Evolutionary conservation across 495 filamentous ascomycete genomes (phyloP).

Genomic region (Penicillium turbatum): DNA sequence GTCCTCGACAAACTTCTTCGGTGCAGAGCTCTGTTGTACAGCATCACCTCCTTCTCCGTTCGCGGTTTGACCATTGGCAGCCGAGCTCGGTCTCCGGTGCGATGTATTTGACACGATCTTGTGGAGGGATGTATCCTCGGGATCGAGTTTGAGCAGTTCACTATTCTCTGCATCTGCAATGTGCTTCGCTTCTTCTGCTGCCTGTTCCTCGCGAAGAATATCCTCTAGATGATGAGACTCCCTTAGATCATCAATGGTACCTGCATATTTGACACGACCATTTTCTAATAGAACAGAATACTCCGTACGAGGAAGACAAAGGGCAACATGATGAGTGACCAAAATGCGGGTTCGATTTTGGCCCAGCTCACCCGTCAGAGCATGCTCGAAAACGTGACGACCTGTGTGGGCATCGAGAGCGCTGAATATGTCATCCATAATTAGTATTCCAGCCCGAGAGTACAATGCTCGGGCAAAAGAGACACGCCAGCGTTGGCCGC

Average conservation of each 20-base stretch:
- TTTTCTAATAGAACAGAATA: slow-evolving; percentile 67
- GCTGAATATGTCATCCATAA: slow-evolving; percentile 85
- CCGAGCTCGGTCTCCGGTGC: slow-evolving; percentile 34
- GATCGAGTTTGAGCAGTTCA: slow-evolving; percentile 1
- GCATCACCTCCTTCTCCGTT: slow-evolving; percentile 22
- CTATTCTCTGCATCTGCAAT: background rate
- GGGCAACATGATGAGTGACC: slow-evolving; percentile 76
- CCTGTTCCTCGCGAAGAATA: slow-evolving; percentile 21
- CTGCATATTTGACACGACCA: slow-evolving; percentile 41
- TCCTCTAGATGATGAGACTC: slow-evolving; percentile 24
- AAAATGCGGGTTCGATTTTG: slow-evolving; percentile 70
- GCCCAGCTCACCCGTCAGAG: slow-evolving; percentile 64
- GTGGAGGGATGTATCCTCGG: slow-evolving; percentile 19
- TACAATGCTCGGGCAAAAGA: slow-evolving; percentile 77
- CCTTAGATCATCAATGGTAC: slow-evolving; percentile 23
- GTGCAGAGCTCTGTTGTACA: slow-evolving; percentile 34
- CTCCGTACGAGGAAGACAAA: slow-evolving; percentile 64
- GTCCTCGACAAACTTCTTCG: slow-evolving; percentile 70
- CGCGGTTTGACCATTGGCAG: slow-evolving; percentile 27
- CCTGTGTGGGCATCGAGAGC: slow-evolving; percentile 67
- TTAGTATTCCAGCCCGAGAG: slow-evolving; percentile 70
- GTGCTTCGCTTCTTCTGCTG: slow-evolving; percentile 4
- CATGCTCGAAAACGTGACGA: slow-evolving; percentile 69
- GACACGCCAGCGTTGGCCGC: slow-evolving; percentile 79
- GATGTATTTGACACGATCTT: slow-evolving; percentile 28